These are phyloP conservation scores for Solanum chacoense DNA, from an alignment of 305 asterid species.

Conservation along the genomic window DNA sequence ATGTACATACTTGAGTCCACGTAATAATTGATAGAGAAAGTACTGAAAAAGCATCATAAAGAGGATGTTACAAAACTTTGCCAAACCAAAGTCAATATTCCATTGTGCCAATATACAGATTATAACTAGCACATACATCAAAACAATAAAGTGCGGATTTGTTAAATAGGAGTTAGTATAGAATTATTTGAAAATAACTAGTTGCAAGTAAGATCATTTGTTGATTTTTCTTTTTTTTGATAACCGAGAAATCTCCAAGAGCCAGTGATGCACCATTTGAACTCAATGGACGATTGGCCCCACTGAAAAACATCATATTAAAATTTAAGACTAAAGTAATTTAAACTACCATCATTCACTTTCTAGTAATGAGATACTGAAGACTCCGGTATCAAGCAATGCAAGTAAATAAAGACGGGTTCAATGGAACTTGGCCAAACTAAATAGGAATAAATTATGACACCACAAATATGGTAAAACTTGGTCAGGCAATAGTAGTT, in stretches of 20 bases:
- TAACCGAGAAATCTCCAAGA: not conserved
- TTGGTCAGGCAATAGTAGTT: not conserved
- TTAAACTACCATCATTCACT: not conserved
- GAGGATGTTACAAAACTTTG: not conserved
- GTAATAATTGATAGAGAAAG: slow-evolving; percentile 74
- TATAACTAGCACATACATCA: not conserved
- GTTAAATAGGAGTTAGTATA: not conserved
- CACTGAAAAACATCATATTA: not conserved
- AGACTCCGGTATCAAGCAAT: not conserved
- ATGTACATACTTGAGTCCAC: slow-evolving; percentile 78
- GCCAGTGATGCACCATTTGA: not conserved
- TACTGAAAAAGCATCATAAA: slow-evolving; percentile 46
- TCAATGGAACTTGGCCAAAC: not conserved
- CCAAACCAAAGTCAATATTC: not conserved
- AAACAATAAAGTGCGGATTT: not conserved
- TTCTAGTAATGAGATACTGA: not conserved
- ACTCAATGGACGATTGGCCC: not conserved
- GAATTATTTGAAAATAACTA: not conserved
- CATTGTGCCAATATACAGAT: not conserved
- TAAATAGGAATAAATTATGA: not conserved
- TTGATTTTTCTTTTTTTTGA: not conserved
- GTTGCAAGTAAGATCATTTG: not conserved
- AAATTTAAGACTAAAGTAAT: not conserved
- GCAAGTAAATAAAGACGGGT: not conserved
- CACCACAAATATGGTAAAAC: not conserved